A percentile compares a stretch with the other conserved stretches of the same genome.
Evolutionary conservation across 768 basidiomycete species (phyloP).

Genomic region (Lactarius deliciosus): DNA sequence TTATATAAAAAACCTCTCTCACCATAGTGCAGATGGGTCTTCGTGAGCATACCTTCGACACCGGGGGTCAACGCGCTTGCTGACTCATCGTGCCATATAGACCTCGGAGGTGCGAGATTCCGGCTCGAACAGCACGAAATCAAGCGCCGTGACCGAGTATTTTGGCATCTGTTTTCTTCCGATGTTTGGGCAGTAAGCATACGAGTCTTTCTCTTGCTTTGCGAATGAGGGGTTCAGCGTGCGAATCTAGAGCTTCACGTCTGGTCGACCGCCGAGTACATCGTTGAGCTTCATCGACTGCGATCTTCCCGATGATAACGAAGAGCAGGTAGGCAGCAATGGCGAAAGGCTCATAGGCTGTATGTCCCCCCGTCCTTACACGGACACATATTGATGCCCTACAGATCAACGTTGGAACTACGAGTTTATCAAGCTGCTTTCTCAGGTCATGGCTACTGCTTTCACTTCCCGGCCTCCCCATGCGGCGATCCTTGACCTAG

Average conservation of each 20-base stretch:
- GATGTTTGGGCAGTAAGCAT: conserved; percentile 59
- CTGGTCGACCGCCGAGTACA: conserved; percentile 34
- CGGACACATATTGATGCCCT: not conserved
- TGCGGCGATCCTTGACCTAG: conserved; percentile 52
- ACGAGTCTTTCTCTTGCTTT: not conserved
- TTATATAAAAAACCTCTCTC: conserved; percentile 1
- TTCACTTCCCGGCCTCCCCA: conserved; percentile 48
- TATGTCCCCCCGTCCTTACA: conserved; percentile 4
- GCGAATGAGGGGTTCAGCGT: not conserved
- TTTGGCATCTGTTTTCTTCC: conserved; percentile 66
- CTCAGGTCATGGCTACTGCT: conserved; percentile 38
- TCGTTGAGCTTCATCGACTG: conserved; percentile 32
- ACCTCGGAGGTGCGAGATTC: conserved; percentile 62
- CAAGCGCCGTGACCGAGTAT: conserved; percentile 53
- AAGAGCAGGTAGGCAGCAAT: conserved; percentile 13
- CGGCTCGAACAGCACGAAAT: conserved; percentile 47
- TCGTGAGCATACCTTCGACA: conserved; percentile 40
- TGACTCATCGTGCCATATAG: conserved; percentile 36
- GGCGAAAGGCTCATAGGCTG: conserved; percentile 22
- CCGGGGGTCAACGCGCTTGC: conserved; percentile 19
- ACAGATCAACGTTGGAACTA: conserved; percentile 54
- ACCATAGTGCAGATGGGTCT: conserved; percentile 47
- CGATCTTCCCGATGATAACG: conserved; percentile 30
- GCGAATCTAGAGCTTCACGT: conserved; percentile 32
- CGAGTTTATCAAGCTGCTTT: conserved; percentile 51